A percentile compares a stretch with the other conserved stretches of the same genome.
These are phyloP conservation scores for Rhodomyrtus tomentosa DNA, from an alignment of 345 rosid genomes.

Conservation along the genomic window DNA sequence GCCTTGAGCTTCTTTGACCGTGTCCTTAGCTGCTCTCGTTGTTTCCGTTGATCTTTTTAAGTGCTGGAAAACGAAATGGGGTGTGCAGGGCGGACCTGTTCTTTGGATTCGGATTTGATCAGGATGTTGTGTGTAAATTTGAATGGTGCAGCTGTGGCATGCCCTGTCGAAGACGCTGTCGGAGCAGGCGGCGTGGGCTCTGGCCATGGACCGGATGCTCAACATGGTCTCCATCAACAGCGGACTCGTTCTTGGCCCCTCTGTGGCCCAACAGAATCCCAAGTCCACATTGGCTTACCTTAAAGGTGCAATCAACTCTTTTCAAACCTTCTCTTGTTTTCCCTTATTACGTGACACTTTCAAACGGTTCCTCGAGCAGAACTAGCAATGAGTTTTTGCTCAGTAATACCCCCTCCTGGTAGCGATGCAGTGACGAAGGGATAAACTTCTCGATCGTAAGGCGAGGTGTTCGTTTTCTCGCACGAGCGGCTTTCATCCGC, in stretches of 20 bases:
- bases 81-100: not conserved
- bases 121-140: not conserved
- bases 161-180: conserved; percentile 70
- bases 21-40: not conserved
- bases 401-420: not conserved
- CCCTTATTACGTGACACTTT: too few species aligned
- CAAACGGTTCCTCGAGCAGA: too few species aligned
- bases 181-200: conserved; percentile 89
- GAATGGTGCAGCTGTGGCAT: conserved; percentile 48
- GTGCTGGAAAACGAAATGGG: not conserved
- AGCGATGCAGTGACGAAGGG: not conserved
- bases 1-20: not conserved
- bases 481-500: not conserved
- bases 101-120: not conserved
- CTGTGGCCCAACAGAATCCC: conserved; percentile 51
- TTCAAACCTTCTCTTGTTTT: not conserved
- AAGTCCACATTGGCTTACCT: conserved; percentile 68
- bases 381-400: not conserved
- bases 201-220: conserved; percentile 75
- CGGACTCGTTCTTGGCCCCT: conserved; percentile 67
- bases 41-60: not conserved
- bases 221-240: conserved; percentile 79
- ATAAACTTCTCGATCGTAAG: not conserved
- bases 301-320: conserved; percentile 29
- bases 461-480: not conserved